These are phyloP conservation scores for Chlorella ohadii DNA, from an alignment of 139 green algal species.

Conservation along the genomic window DNA sequence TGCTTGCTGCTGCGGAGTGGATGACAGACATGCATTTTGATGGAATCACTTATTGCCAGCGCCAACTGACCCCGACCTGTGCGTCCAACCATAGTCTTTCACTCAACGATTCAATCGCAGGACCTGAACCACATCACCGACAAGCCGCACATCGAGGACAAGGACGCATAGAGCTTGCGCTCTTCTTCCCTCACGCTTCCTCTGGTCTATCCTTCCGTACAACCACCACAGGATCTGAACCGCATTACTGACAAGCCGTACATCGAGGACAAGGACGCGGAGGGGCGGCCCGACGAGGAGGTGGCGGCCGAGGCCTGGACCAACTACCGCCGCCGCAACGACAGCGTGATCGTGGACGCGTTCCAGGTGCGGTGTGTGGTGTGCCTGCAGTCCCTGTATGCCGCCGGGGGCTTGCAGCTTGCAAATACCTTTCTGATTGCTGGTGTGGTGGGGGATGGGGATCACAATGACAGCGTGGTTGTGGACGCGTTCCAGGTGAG, in stretches of 20 bases:
- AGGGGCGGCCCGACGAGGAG: slow-evolving; percentile 80
- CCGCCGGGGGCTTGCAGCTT: no score
- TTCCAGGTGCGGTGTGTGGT: slow-evolving; percentile 62
- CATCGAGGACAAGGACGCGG: slow-evolving; percentile 84
- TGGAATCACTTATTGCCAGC: no score
- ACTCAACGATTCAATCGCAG: slow-evolving; percentile 53
- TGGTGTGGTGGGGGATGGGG: no score
- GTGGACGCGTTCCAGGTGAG: slow-evolving; percentile 88
- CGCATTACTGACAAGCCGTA: slow-evolving; percentile 93
- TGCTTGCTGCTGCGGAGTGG: no score
- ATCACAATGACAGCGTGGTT: slow-evolving; percentile 92
- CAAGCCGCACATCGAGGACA: slow-evolving; percentile 95
- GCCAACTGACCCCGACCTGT: no score
- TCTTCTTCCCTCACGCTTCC: no score
- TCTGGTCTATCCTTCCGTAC: no score
- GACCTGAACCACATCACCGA: slow-evolving; percentile 94
- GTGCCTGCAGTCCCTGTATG: no score
- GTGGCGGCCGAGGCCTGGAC: slow-evolving; percentile 85
- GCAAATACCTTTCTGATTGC: no score
- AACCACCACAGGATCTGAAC: slow-evolving; percentile 90
- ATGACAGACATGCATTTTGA: no score
- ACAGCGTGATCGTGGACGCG: slow-evolving; percentile 92
- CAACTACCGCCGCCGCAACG: slow-evolving; percentile 88
- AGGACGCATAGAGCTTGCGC: no score
- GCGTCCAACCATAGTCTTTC: no score